Evolutionary conservation across 192 early-diverging fungal genomes (phyloP).

Genomic region (Mortierella antarctica): DNA sequence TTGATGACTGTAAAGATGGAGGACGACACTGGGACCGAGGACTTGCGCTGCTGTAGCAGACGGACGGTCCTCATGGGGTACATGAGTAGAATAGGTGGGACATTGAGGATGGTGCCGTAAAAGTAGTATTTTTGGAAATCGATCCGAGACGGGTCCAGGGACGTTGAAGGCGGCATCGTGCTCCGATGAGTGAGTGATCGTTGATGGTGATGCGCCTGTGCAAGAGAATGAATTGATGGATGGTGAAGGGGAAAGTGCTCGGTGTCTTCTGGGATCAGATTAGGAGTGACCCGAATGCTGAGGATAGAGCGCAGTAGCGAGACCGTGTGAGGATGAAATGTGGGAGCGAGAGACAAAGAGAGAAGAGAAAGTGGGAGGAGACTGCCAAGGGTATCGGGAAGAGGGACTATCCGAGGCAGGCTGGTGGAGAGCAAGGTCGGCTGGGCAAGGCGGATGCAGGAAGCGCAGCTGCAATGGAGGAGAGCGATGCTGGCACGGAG

Average conservation of each 20-base stretch:
- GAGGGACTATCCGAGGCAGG: not conserved
- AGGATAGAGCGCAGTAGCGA: no score
- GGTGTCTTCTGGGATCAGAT: no score
- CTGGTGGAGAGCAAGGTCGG: not conserved
- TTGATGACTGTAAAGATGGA: constrained; percentile 52
- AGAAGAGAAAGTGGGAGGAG: not conserved
- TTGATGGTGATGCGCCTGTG: constrained; percentile 2
- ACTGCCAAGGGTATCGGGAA: not conserved
- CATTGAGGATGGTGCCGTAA: constrained; percentile 53
- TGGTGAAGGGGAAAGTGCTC: not conserved
- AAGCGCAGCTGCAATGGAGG: no score
- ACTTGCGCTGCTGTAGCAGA: constrained; percentile 48
- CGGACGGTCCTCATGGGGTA: constrained; percentile 56
- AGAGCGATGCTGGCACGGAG: not conserved
- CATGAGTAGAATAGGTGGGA: constrained; percentile 50
- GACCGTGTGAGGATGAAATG: not conserved
- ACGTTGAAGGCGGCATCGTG: constrained; percentile 37
- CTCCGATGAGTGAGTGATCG: not conserved
- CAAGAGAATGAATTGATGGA: not conserved
- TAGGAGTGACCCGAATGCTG: no score
- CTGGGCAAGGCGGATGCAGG: not conserved
- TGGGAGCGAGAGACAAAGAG: not conserved
- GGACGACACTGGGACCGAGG: constrained; percentile 46
- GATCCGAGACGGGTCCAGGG: constrained; percentile 38
- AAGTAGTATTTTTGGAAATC: constrained; percentile 53